Percentiles rank a stretch among this genome's conserved stretches.
Conservation (phyloP, 352 stramenopile genomes). For the Pythium guiyangense region DNA sequence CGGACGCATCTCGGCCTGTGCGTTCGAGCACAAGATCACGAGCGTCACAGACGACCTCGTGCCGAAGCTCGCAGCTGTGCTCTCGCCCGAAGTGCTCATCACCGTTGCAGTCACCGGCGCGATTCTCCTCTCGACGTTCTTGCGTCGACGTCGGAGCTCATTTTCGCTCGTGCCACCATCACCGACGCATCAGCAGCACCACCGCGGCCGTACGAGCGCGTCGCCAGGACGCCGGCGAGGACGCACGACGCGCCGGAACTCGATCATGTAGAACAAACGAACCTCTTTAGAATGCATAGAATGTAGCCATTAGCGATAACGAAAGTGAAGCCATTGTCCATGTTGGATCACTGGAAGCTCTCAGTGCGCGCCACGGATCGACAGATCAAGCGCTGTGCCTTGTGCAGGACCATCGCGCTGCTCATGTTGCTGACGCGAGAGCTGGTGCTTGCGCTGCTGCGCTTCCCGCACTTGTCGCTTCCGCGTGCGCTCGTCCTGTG, state of each 20-base stretch:
- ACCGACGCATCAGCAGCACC: slow-evolving; percentile 17
- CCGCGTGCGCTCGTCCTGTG: slow-evolving; percentile 13
- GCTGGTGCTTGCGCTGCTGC: slow-evolving; percentile 15
- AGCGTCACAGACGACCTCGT: slow-evolving; percentile 65
- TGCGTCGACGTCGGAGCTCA: slow-evolving; percentile 35
- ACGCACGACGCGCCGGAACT: slow-evolving; percentile 27
- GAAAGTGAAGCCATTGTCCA: slow-evolving; percentile 8
- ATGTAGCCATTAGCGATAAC: neutral
- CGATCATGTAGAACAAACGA: slow-evolving; percentile 27
- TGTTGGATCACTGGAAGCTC: neutral
- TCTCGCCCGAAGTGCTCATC: slow-evolving; percentile 57
- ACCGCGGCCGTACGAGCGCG: slow-evolving; percentile 22
- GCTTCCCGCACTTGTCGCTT: slow-evolving; percentile 5
- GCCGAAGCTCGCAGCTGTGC: slow-evolving; percentile 32
- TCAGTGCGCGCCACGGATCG: neutral
- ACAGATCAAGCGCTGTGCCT: slow-evolving; percentile 24
- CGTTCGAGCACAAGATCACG: slow-evolving; percentile 75
- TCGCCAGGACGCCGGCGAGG: slow-evolving; percentile 1
- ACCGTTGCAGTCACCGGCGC: slow-evolving; percentile 40
- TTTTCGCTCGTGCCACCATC: slow-evolving; percentile 12
- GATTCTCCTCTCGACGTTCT: slow-evolving; percentile 59
- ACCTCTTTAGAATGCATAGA: slow-evolving; percentile 16
- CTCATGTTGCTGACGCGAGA: slow-evolving; percentile 11
- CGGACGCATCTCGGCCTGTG: slow-evolving; percentile 56
- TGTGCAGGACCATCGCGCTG: slow-evolving; percentile 8